Base-by-base conservation (phyloP, 345 rosid genomes). In the Viola odorata region DNA sequence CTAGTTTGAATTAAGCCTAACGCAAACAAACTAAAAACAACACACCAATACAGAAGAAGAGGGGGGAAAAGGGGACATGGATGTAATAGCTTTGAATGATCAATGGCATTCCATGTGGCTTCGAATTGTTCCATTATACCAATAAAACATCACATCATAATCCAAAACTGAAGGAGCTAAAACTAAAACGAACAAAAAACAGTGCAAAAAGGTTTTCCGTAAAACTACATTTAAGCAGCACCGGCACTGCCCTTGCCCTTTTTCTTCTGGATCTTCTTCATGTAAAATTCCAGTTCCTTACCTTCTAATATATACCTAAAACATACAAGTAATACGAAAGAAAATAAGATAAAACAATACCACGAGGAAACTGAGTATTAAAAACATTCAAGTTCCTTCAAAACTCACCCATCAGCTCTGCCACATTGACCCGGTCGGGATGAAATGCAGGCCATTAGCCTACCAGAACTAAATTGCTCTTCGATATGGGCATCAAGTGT, bases 351-450 rank as follows among this genome's bases (percentile, higher is more conserved):
- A 0, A 12, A 0, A 6, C 3, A 10, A 17, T 14, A 6, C 47
- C n/a, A 45, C 7, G 40, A 12, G 14, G 7, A 48, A 39, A 8
- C 5, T n/a, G 11, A 0, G 5, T 9, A 47, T 6, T 12, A 47
- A 8, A 7, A 53, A 13, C 42, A 14, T 16, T 3, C 8, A 32
- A 32, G 10, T 23, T 23, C 7, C 5, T 45, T 45, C 15, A 0
- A 2, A 15, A 11, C 60, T 54, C 38, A 64, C 68, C 68, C 61
- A 3, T 65, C 68, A 1, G 61, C 61, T 65, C 68, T 65, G 55
- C 68, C 68, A 47, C 68, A 65, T 65, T 65, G 68, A 55, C 68
- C 68, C 45, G 68, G 68, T 4, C 68, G 61, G 12, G 68, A 64
- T 15, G 68, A 64, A 41, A 64, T 64, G 68, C 61, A 64, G n/a